phyloP scores from a whole-genome alignment of 2,329 filamentous ascomycete genomes.

The Chaetomiaceae sp. region DNA sequence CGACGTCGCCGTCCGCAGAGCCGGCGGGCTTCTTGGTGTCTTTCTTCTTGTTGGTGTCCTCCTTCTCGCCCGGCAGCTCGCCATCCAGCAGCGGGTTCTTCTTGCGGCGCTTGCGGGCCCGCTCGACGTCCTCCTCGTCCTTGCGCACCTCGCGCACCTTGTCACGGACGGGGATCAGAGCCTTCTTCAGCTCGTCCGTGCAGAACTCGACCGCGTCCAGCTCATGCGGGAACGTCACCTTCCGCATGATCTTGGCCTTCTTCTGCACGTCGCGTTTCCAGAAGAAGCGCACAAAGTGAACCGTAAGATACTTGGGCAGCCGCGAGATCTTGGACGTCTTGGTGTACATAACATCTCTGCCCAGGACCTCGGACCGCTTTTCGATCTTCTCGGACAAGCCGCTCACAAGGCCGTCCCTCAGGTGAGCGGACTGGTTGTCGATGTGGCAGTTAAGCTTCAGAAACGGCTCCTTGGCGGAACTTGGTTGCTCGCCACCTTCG shows the following conservation, averaged over 20 bases:
- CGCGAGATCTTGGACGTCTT: slow-evolving; percentile 87
- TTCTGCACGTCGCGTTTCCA: slow-evolving; percentile 95
- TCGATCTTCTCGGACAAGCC: slow-evolving; percentile 84
- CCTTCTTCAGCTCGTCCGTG: slow-evolving; percentile 77
- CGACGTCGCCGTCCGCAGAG: slow-evolving; percentile 59
- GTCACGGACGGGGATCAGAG: slow-evolving; percentile 86
- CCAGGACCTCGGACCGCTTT: slow-evolving; percentile 75
- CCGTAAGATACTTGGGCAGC: slow-evolving; percentile 88
- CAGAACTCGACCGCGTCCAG: slow-evolving; percentile 93
- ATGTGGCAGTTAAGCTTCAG: slow-evolving; percentile 97
- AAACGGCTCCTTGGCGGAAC: slow-evolving; percentile 66
- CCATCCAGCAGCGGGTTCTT: slow-evolving; percentile 38
- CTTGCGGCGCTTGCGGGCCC: slow-evolving; percentile 88
- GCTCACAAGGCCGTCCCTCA: slow-evolving; percentile 79
- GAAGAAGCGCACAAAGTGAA: slow-evolving; percentile 97
- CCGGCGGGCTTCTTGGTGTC: slow-evolving; percentile 32
- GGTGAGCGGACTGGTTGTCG: slow-evolving; percentile 75
- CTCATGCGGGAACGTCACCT: slow-evolving; percentile 92
- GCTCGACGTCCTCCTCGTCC: slow-evolving; percentile 88
- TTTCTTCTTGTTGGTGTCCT: slow-evolving; percentile 35
- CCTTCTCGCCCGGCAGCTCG: slow-evolving; percentile 41
- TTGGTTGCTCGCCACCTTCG: slow-evolving; percentile 65
- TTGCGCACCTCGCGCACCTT: slow-evolving; percentile 93
- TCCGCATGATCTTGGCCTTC: slow-evolving; percentile 99
- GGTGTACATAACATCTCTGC: slow-evolving; percentile 75